These are phyloP conservation scores for Epichloe scottii DNA, from an alignment of 2,329 filamentous ascomycete species.

Conservation along the genomic window DNA sequence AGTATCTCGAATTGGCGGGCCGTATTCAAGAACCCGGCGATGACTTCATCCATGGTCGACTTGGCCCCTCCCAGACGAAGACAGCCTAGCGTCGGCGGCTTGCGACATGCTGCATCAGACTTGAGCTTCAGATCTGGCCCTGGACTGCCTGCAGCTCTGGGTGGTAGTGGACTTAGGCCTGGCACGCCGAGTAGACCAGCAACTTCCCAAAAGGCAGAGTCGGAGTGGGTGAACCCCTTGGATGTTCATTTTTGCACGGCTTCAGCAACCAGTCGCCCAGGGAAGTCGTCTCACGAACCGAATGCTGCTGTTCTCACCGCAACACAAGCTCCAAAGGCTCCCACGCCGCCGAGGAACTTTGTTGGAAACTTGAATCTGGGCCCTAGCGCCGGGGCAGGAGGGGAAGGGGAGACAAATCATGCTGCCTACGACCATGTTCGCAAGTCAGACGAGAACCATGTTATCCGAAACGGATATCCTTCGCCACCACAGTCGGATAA, in stretches of 20 bases:
- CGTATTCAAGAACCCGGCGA: slow-evolving; percentile 24
- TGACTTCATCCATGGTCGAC: slow-evolving; percentile 33
- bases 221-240: slow-evolving; percentile 34
- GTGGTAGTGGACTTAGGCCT: slow-evolving; percentile 17
- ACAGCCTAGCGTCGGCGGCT: slow-evolving; percentile 14
- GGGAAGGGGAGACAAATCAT: not conserved
- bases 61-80: slow-evolving; percentile 21
- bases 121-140: slow-evolving; percentile 19
- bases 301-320: not conserved
- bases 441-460: not conserved
- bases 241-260: slow-evolving; percentile 30
- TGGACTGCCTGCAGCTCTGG: slow-evolving; percentile 21
- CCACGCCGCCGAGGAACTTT: slow-evolving; percentile 21
- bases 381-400: slow-evolving; percentile 7
- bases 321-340: not conserved
- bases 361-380: slow-evolving; percentile 29
- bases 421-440: not conserved
- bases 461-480: slow-evolving; percentile 16
- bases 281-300: not conserved
- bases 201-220: slow-evolving; percentile 23
- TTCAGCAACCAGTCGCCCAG: slow-evolving; percentile 8
- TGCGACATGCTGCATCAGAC: slow-evolving; percentile 26
- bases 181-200: slow-evolving; percentile 12
- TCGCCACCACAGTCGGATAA: slow-evolving; percentile 26
- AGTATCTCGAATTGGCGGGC: slow-evolving; percentile 17